Base-by-base conservation (phyloP, 129 eudicot genomes). In the Smallanthus sonchifolius region DNA sequence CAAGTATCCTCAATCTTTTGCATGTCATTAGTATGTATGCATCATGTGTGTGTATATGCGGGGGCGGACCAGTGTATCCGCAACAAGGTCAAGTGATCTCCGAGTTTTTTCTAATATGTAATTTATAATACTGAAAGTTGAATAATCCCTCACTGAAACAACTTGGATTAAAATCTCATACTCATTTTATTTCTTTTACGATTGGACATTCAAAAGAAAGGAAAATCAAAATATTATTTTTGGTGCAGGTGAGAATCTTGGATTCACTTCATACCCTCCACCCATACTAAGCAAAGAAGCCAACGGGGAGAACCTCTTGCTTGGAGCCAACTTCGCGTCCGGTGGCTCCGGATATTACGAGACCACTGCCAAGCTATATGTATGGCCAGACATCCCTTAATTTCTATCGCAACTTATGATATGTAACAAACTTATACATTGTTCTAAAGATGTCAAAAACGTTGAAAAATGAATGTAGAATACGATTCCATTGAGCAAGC, bases 271-370 rank as follows among this genome's bases (percentile, higher is more conserved):
- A 10, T 88, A 86, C 75, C 98, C 92, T 44, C 89, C 81, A 37
- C 77, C 98, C 67, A 90, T 90, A 60, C 87, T 94, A 48, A 88
- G 92, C 93, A 78, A 80, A 81, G 72, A 85, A 56, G 93, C 96
- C 69, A 75, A 48, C 9, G 91, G 96, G n/a, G 81, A 83, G 36
- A 80, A 82, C 75, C 87, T 90, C 37, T 54, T 90, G 77, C 82
- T 85, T 64, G 98, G 98, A 62, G 93, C 92, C 70, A 94, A 94
- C 83, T 94, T 94, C 52, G 98, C 98, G 6, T 94, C 98, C 0
- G 98, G 84, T 62, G 82, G 91, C 51, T 94, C 98, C 1, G 98
- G 97, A 39, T 94, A 94, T 67, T 86, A 94, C 57, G 96, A 88
- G 28, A 43, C 77, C 40, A 94, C 98, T 2, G 89, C 98, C 37